Base-by-base conservation (phyloP, 805 yeast genomes). In the Yarrowia sp. region DNA sequence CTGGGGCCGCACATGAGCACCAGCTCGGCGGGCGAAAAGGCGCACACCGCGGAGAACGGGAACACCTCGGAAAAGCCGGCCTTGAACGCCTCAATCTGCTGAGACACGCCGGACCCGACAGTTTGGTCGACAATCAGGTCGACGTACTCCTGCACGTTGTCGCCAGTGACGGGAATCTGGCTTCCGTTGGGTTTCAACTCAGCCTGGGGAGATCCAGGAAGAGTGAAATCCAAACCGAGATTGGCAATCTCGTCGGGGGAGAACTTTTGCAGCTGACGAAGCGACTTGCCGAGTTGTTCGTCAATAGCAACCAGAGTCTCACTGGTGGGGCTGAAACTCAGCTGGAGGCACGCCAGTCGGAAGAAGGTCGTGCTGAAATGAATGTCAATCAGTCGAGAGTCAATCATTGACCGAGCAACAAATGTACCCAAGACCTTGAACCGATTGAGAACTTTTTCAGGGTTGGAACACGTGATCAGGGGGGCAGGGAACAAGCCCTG, bases 341-440 rank as follows among this genome's bases (percentile, higher is more conserved):
- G 67, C 13, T 66, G 61, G 17, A 9, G 70, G 60, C 41, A 63
- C 15, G 48, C 82, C 13, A 89, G 67, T 55, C 83, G 81, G 72
- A 93, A 88, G 71, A 93, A 90, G 2, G 85, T 74, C 0, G 85
- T 82, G 71, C 85, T 90, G 76, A 93, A 87, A 53, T 84, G 80
- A 74, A 93, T 86, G 73, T 95, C 98, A 53, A 93, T 81, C 51
- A 92, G 85, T 68, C 98, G 80, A n/a, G 90, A 86, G 74, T 93
- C 99, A 61, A 93, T 75, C 72, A 92, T 77, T 0, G 97, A 88
- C 66, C 98, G 81, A 0, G 97, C 97, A 62, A 92, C 80, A 72
- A 95, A 91, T 63, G 84, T 85, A 3, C 99, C 99, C 67, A 93
- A 76, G 18, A 84, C 80, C 14, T 80, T 79, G 74, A 90, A 93